Evolutionary conservation across 179 eudicot genomes (phyloP), one percentile per base, ranked within the genome.

Genomic region (Nepenthes alata): DNA sequence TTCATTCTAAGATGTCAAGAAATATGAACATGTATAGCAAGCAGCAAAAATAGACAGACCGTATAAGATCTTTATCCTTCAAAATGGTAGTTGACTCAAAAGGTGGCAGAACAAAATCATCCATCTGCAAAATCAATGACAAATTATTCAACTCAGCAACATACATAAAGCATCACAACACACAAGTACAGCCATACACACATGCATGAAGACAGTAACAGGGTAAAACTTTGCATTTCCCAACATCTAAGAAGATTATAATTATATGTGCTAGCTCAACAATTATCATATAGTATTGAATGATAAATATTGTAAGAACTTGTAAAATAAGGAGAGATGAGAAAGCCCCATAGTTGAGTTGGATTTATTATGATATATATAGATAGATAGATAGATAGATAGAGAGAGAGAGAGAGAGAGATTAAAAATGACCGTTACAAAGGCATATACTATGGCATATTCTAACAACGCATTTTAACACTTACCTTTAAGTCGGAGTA

Each of bases 101-200:
- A 15, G 79, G 81, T 55, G 98, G 98, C 72, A 93, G 74, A 61
- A 78, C 90, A 82, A 80, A 93, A 63, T 83, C 95, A 64, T 87
- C 95, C 91, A 89, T 81, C 98, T 93, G 84, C 85, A 70, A 64
- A 62, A 72, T 44, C 10, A 56, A 49, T 39, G 3, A 49, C 6
- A 14, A 25, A 13, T 35, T 15, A 52, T 11, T 6, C 8, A 34
- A 7, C 1, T 13, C 11, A 37, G 16, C 59, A 56, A 37, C 51
- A 45, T 44, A 60, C 37, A 16, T 9, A 6, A 25, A 37, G 34
- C 11, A 55, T 25, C 10, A 15, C 55, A 51, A 6, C 36, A 55
- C 4, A 15, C 11, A 34, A 8, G 37, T 8, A 44, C 47, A 44
- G 44, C 57, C 47, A 55, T 37, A 12, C 6, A 35, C 37, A 44